Conservation (phyloP, 2,329 filamentous ascomycete species). For the Curvularia spicifera region DNA sequence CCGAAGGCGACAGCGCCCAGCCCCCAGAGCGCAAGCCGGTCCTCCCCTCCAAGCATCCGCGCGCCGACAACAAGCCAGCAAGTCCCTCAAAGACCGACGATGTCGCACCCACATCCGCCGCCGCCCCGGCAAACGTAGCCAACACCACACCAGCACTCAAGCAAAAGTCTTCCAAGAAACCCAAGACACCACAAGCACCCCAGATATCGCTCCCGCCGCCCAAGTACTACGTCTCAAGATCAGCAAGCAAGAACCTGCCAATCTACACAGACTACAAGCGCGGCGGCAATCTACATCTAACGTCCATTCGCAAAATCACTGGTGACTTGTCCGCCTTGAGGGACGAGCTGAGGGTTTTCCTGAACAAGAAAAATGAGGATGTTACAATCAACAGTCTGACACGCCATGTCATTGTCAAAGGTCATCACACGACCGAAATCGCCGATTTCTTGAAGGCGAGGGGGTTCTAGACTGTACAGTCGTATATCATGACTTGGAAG, state of each 20-base stretch:
- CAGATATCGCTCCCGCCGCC: constrained; percentile 30
- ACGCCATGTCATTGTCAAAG: constrained; percentile 65
- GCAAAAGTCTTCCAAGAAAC: constrained; percentile 13
- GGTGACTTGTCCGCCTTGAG: constrained; percentile 72
- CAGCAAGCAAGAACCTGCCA: constrained; percentile 71
- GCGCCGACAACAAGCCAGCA: constrained; percentile 14
- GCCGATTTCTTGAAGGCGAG: constrained; percentile 23
- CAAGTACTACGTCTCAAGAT: constrained; percentile 76
- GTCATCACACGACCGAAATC: constrained; percentile 22
- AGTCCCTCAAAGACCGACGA: constrained; percentile 1
- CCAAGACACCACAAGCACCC: constrained; percentile 6
- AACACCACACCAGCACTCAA: constrained; percentile 17
- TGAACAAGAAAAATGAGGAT: constrained; percentile 64
- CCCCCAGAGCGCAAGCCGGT: constrained; percentile 30
- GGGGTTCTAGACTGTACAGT: constrained; percentile 21
- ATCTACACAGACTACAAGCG: constrained; percentile 77
- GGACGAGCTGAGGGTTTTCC: constrained; percentile 64
- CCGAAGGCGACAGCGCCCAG: constrained; percentile 44
- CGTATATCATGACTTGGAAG: not conserved
- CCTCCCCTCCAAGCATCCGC: constrained; percentile 27
- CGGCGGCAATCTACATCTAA: constrained; percentile 77
- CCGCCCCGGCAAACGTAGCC: constrained; percentile 5
- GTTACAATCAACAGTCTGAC: constrained; percentile 68
- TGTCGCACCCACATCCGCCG: constrained; percentile 5
- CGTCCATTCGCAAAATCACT: constrained; percentile 77